A percentile compares a stretch with the other conserved stretches of the same genome.
Evolutionary conservation across 305 asterid genomes (phyloP).

Genomic region (Rubia tinctorum): DNA sequence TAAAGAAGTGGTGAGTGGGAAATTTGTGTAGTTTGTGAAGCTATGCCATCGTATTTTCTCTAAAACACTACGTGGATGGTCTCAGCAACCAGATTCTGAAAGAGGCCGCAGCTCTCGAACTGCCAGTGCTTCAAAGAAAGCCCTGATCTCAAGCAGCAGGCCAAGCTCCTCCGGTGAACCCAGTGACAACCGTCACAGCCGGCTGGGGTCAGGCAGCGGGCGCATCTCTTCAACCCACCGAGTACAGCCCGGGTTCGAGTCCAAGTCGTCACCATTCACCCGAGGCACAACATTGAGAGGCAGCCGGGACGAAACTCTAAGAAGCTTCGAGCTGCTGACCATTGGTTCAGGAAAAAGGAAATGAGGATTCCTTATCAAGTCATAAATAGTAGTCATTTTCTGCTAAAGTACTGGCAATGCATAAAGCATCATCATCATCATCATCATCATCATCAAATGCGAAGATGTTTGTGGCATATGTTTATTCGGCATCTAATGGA

Average conservation of each 20-base stretch:
- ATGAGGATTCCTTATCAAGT: background rate
- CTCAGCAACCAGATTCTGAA: slow-evolving; percentile 68
- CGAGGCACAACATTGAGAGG: slow-evolving; percentile 58
- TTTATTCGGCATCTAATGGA: slow-evolving; percentile 3
- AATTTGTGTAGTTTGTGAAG: background rate
- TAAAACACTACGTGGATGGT: background rate
- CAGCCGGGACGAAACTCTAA: slow-evolving; percentile 67
- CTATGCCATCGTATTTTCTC: background rate
- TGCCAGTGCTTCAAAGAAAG: slow-evolving; percentile 70
- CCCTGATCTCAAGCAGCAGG: slow-evolving; percentile 60
- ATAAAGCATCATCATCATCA: slow-evolving; percentile 8
- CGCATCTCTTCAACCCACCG: slow-evolving; percentile 70
- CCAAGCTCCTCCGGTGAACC: slow-evolving; percentile 88
- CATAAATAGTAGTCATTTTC: slow-evolving; percentile 1
- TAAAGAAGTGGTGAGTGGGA: slow-evolving; percentile 60
- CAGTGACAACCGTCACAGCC: slow-evolving; percentile 50
- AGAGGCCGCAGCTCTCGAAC: slow-evolving; percentile 61
- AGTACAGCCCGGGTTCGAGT: slow-evolving; percentile 70
- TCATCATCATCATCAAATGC: background rate
- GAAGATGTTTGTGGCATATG: slow-evolving; percentile 1
- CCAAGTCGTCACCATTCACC: slow-evolving; percentile 71
- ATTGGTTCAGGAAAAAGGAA: slow-evolving; percentile 44
- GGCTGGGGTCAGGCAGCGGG: slow-evolving; percentile 62
- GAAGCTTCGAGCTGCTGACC: slow-evolving; percentile 77
- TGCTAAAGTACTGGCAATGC: slow-evolving; percentile 3